Conservation (phyloP, 306 rosid species). For the Ochetophila trinervis region DNA sequence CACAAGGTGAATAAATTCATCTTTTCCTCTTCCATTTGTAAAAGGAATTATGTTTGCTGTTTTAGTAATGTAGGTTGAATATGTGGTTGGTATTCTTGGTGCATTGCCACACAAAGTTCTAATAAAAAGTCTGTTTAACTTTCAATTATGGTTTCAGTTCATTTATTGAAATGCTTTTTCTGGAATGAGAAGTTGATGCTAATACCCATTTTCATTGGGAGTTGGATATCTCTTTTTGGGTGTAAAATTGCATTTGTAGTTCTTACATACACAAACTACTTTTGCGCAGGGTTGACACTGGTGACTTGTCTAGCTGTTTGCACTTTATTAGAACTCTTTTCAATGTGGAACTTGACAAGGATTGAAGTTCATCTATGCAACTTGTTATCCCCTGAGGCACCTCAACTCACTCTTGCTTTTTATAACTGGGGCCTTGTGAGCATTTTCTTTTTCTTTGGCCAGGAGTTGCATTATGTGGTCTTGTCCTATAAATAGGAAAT, state of each 20-base stretch:
- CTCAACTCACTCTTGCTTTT: constrained; percentile 69
- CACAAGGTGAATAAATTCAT: not conserved
- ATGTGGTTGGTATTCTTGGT: not conserved
- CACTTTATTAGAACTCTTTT: constrained; percentile 71
- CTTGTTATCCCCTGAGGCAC: constrained; percentile 88
- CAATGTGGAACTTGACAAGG: constrained; percentile 99
- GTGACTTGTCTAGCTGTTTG: constrained; percentile 51
- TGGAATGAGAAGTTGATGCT: constrained; percentile 11
- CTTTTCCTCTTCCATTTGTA: not conserved
- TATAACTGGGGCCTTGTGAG: constrained; percentile 89
- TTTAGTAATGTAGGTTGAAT: not conserved
- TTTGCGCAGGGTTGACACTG: constrained; percentile 63
- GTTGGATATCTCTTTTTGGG: not conserved
- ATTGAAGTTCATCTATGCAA: constrained; percentile 93
- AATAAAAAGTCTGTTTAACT: constrained; percentile 1
- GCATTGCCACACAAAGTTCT: not conserved
- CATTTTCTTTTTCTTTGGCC: constrained; percentile 20
- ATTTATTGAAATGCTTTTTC: not conserved
- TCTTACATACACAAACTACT: constrained; percentile 24
- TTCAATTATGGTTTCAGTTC: not conserved
- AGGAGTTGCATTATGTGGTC: too few species aligned
- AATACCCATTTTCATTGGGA: too few species aligned
- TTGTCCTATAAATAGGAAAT: not conserved
- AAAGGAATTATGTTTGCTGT: not conserved
- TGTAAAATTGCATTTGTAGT: not conserved